phyloP scores from a whole-genome alignment of 306 rosid species.

The Coriaria nepalensis region DNA sequence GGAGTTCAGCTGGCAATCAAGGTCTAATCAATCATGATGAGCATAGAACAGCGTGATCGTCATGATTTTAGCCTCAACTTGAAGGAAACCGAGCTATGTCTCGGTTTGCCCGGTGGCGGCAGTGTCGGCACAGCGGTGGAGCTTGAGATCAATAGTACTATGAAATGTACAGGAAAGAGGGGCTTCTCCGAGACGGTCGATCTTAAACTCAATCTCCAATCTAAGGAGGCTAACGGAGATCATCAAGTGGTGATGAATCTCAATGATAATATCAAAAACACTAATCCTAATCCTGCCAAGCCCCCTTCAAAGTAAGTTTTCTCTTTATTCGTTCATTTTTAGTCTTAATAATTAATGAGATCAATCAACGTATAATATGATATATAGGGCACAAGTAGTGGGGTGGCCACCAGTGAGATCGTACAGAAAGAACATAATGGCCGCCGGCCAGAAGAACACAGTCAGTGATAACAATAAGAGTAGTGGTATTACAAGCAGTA shows the following conservation, averaged over 20 bases:
- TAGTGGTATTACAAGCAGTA: conserved; percentile 8
- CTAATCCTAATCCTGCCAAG: conserved; percentile 46
- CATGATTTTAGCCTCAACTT: conserved; percentile 21
- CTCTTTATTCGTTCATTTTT: background rate
- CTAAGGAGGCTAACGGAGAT: conserved; percentile 25
- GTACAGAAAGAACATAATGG: conserved; percentile 81
- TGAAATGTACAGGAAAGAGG: conserved; percentile 57
- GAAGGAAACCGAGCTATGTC: conserved; percentile 63
- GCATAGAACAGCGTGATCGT: conserved; percentile 13
- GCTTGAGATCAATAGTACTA: conserved; percentile 35
- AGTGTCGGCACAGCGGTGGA: conserved; percentile 19
- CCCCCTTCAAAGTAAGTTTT: conserved; percentile 71
- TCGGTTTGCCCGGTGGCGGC: conserved; percentile 38
- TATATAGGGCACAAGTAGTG: conserved; percentile 95
- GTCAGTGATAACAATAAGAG: conserved; percentile 29
- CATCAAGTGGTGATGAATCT: conserved; percentile 15
- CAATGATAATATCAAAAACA: conserved; percentile 30
- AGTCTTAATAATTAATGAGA: background rate
- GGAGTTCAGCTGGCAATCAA: conserved; percentile 22
- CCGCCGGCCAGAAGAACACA: conserved; percentile 38
- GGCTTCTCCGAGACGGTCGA: conserved; percentile 89
- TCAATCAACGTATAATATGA: background rate
- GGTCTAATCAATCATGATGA: conserved; percentile 20
- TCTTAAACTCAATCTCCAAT: conserved; percentile 63
- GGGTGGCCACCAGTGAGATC: conserved; percentile 99